phyloP scores from a whole-genome alignment of 2,329 filamentous ascomycete genomes.

The Didymellaceae sp. region DNA sequence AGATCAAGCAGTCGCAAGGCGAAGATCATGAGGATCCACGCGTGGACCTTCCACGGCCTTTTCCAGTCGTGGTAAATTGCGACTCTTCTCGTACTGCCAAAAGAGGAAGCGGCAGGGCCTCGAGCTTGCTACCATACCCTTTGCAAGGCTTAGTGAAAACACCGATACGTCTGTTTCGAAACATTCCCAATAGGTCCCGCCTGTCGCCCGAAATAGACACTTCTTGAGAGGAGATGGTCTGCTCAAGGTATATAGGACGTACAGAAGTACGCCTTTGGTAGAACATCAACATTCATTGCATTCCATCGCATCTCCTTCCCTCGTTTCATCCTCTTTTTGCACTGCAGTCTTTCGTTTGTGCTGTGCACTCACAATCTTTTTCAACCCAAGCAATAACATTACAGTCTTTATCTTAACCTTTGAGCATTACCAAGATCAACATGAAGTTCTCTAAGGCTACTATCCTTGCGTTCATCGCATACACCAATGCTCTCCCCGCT shows the following conservation, averaged over 20 bases:
- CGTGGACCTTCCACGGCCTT: neutral
- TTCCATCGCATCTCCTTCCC: neutral
- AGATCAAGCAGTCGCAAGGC: neutral
- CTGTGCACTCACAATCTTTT: slow-evolving; percentile 17
- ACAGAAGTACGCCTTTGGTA: neutral
- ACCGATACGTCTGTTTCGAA: slow-evolving; percentile 5
- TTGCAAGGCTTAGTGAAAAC: slow-evolving; percentile 2
- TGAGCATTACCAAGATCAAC: neutral
- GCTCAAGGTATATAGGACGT: neutral
- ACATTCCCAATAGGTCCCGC: slow-evolving; percentile 1
- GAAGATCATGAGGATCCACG: neutral
- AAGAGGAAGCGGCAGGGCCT: neutral
- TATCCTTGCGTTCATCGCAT: slow-evolving; percentile 9
- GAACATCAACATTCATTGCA: slow-evolving; percentile 4
- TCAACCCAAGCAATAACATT: neutral
- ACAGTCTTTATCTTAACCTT: neutral
- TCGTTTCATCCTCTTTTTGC: neutral
- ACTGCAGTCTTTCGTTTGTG: slow-evolving; percentile 14
- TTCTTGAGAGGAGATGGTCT: neutral
- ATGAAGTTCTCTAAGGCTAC: slow-evolving; percentile 14
- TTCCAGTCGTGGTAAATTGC: slow-evolving; percentile 1
- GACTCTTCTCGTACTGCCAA: neutral
- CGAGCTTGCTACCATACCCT: neutral
- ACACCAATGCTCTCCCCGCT: slow-evolving; percentile 12
- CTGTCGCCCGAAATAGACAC: slow-evolving; percentile 6